Base-by-base conservation (phyloP, 257 asterid genomes). In the Vinca minor region DNA sequence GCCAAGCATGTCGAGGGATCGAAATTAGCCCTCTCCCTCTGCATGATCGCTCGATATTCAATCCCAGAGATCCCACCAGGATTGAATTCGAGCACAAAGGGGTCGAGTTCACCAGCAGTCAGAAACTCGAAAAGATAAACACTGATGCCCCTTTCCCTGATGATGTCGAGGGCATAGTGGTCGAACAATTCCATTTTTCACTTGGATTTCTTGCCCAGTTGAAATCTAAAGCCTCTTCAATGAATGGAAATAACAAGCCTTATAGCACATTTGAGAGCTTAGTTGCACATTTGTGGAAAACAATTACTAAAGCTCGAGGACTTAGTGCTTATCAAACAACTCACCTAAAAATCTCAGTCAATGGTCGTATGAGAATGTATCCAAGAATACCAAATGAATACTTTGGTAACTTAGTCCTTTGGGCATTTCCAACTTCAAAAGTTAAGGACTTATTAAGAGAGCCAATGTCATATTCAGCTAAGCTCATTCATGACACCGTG, bases 201-300 rank as follows among this genome's bases (percentile, higher is more conserved):
- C 21, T 74, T 0, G 87, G 84, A 42, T 87, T 91, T 63, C 82
- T 87, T 0, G 73, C 79, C 0, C 73, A 73, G 65, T 84, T 91
- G 68, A 87, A 91, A 75, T 78, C 79, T 17, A 78, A 65, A 74
- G 87, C 93, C 18, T 87, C 95, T 5, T 73, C 78, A 1, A 38
- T 25, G 66, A 77, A 64, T 3, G 58, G 69, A 6, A 58, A 73
- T 20, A 71, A 67, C 61, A 90, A 79, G 71, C 86, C 89, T 0
- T 84, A 64, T 8, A 90, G 86, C 81, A 90, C 97, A 0, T 85
- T 90, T 5, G 93, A 90, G 68, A 82, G 93, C 78, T 81, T 90
- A 0, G 74, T 87, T 38, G 97, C 95, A 23, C 96, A 90, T 79
- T 78, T 87, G 1, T 87, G 97, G 97, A 73, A 86, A 60, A 77